Evolutionary conservation across 768 basidiomycete species (phyloP).

Genomic region (Boletus edulis): DNA sequence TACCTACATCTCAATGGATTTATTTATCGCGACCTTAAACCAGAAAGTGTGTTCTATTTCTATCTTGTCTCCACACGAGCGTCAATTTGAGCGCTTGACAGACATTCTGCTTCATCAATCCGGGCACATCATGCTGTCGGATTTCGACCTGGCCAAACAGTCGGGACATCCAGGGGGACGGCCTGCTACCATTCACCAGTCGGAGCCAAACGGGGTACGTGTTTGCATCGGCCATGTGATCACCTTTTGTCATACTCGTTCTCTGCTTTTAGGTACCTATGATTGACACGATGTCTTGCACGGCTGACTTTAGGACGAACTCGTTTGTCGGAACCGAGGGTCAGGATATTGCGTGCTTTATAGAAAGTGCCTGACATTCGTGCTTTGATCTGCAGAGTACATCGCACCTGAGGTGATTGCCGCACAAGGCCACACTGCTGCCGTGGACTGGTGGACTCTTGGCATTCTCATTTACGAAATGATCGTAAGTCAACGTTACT

Average conservation of each 20-base stretch:
- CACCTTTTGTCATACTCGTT: not conserved
- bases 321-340: slow-evolving; percentile 99
- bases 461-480: slow-evolving; percentile 99
- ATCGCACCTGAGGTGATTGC: slow-evolving; percentile 99
- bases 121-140: slow-evolving; percentile 99
- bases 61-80: slow-evolving; percentile 7
- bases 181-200: slow-evolving; percentile 83
- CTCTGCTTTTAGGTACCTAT: slow-evolving; percentile 65
- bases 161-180: slow-evolving; percentile 81
- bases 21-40: slow-evolving; percentile 98
- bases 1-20: slow-evolving; percentile 99
- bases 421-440: slow-evolving; percentile 93
- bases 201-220: slow-evolving; percentile 84
- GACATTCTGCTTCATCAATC: slow-evolving; percentile 97
- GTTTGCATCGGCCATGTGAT: slow-evolving; percentile 2
- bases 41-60: slow-evolving; percentile 77
- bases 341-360: slow-evolving; percentile 34
- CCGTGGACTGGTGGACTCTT: slow-evolving; percentile 99
- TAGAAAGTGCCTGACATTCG: slow-evolving; percentile 15
- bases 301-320: slow-evolving; percentile 96
- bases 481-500: slow-evolving; percentile 69
- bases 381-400: slow-evolving; percentile 65
- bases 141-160: slow-evolving; percentile 98
- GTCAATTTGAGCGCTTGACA: slow-evolving; percentile 31
- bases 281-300: slow-evolving; percentile 96